phyloP scores from a whole-genome alignment of 2,329 filamentous ascomycete species.

The Talaromyces verruculosus region DNA sequence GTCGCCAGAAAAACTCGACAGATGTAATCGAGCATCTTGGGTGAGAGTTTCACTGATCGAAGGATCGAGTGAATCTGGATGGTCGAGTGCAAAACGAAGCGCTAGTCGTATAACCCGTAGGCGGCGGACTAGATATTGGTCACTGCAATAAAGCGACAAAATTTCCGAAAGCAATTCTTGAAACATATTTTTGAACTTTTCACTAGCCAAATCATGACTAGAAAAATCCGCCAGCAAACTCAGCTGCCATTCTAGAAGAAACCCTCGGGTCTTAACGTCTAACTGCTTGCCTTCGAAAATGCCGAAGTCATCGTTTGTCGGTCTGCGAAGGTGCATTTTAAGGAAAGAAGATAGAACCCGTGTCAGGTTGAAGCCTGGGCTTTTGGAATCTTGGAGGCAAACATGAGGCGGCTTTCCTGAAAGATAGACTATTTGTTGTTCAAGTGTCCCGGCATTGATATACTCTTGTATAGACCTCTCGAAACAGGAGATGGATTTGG shows the following conservation, averaged over 20 bases:
- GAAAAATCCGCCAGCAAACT: constrained; percentile 36
- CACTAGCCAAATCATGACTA: constrained; percentile 29
- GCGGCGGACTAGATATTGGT: constrained; percentile 39
- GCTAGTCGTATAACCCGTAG: constrained; percentile 37
- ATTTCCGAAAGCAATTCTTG: constrained; percentile 31
- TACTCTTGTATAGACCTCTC: constrained; percentile 43
- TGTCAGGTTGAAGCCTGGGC: constrained; percentile 37
- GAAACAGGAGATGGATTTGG: constrained; percentile 40
- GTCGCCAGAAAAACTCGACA: constrained; percentile 31
- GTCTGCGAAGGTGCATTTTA: constrained; percentile 38
- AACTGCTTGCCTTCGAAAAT: constrained; percentile 37
- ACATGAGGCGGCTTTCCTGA: constrained; percentile 29
- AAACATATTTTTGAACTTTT: constrained; percentile 32
- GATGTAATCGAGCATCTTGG: constrained; percentile 28
- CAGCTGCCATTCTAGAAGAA: constrained; percentile 42
- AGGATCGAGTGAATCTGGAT: constrained; percentile 31
- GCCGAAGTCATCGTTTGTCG: constrained; percentile 27
- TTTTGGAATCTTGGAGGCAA: constrained; percentile 37
- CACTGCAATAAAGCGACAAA: constrained; percentile 36
- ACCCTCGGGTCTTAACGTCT: constrained; percentile 29
- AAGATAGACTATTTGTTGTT: constrained; percentile 31
- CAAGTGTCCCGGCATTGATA: constrained; percentile 39
- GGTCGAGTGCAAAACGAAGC: constrained; percentile 38
- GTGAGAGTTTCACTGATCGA: constrained; percentile 30
- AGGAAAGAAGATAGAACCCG: constrained; percentile 40